Conservation (phyloP, 768 basidiomycete species). For the Lactarius sanguifluus region DNA sequence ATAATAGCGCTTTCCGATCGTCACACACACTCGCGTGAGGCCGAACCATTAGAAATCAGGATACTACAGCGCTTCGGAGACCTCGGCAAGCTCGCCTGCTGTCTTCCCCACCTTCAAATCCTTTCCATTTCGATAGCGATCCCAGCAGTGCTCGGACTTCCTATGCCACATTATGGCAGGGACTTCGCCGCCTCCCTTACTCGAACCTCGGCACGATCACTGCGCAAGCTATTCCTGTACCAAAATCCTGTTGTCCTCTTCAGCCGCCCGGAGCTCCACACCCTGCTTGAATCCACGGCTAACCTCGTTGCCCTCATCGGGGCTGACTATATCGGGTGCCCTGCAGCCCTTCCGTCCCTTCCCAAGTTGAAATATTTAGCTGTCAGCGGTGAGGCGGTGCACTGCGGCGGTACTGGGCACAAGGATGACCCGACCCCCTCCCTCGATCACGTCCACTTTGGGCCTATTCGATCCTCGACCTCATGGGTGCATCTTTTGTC, state of each 20-base stretch:
- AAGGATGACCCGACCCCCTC: background rate
- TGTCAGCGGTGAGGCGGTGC: background rate
- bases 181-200: conserved; percentile 14
- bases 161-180: conserved; percentile 20
- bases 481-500: conserved; percentile 19
- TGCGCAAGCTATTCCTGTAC: conserved; percentile 16
- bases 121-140: conserved; percentile 22
- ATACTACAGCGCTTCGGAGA: conserved; percentile 17
- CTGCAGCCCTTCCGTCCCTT: conserved; percentile 21
- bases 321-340: conserved; percentile 12
- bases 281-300: conserved; percentile 15
- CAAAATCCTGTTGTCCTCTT: conserved; percentile 14
- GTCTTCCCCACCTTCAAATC: conserved; percentile 18
- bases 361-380: conserved; percentile 20
- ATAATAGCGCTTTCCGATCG: conserved; percentile 22
- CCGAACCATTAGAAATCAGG: conserved; percentile 10
- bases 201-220: conserved; percentile 13
- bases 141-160: background rate
- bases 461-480: conserved; percentile 6
- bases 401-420: conserved; percentile 8
- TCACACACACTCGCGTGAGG: background rate
- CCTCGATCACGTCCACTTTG: conserved; percentile 20
- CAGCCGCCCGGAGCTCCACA: conserved; percentile 12
- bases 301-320: conserved; percentile 18
- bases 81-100: conserved; percentile 19